Conservation (phyloP, 371 early-diverging fungal species). For the Mucor saturninus region DNA sequence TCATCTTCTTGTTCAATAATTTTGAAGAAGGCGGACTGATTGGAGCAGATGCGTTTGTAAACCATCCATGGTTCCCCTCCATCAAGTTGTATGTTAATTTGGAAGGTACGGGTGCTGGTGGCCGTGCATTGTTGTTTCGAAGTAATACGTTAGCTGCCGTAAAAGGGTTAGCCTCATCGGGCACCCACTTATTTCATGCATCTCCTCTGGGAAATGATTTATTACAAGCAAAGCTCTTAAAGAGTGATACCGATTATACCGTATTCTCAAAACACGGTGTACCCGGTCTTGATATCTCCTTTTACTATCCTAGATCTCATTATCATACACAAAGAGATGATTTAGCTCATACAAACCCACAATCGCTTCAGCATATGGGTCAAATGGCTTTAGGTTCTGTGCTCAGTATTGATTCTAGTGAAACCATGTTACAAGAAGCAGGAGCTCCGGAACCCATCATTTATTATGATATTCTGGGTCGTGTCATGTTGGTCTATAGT, state of each 20-base stretch:
- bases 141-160: conserved; percentile 56
- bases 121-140: conserved; percentile 72
- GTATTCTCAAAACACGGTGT: conserved; percentile 60
- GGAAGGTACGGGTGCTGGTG: conserved; percentile 78
- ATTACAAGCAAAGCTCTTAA: conserved; percentile 62
- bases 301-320: conserved; percentile 62
- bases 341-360: conserved; percentile 49
- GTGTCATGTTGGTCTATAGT: conserved; percentile 49
- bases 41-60: conserved; percentile 72
- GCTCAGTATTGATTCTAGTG: conserved; percentile 35
- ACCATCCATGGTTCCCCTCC: conserved; percentile 74
- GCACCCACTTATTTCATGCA: conserved; percentile 31
- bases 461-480: conserved; percentile 59
- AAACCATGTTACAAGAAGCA: conserved; percentile 15
- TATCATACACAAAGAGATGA: conserved; percentile 71
- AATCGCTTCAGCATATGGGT: conserved; percentile 69
- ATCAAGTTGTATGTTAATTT: conserved; percentile 82
- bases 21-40: conserved; percentile 81
- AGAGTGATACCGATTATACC: conserved; percentile 71
- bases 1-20: conserved; percentile 84
- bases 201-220: conserved; percentile 67
- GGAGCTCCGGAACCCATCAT: conserved; percentile 30
- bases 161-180: conserved; percentile 35
- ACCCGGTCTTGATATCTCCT: conserved; percentile 74
- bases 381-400: conserved; percentile 47